Conservation (phyloP, 768 basidiomycete genomes). For the Panus rudis region DNA sequence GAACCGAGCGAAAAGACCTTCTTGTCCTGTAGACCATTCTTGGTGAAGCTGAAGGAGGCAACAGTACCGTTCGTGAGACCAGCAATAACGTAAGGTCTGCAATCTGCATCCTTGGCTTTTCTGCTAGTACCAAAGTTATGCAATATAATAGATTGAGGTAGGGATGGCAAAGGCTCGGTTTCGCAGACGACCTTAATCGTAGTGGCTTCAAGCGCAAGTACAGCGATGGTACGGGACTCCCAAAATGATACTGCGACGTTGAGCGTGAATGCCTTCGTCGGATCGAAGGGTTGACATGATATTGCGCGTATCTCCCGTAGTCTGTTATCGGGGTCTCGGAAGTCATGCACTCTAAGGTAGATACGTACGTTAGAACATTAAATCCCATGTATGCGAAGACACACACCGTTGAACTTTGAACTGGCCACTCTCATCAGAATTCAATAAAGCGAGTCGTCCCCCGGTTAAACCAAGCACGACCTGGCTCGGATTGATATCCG, state of each 20-base stretch:
- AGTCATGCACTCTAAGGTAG: conserved; percentile 9
- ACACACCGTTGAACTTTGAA: conserved; percentile 29
- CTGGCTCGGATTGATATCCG: conserved; percentile 64
- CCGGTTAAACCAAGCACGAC: conserved; percentile 52
- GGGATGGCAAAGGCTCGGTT: conserved; percentile 34
- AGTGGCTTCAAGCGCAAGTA: conserved; percentile 34
- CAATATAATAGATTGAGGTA: conserved; percentile 40
- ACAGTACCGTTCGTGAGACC: conserved; percentile 76
- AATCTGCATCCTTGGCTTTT: conserved; percentile 28
- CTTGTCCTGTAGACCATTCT: conserved; percentile 33
- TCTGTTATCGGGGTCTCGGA: conserved; percentile 4
- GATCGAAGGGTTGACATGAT: conserved; percentile 53
- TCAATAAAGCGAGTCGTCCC: conserved; percentile 46
- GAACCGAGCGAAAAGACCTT: conserved; percentile 62
- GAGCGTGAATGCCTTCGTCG: conserved; percentile 36
- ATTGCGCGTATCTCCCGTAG: conserved; percentile 62
- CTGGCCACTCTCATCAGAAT: conserved; percentile 33
- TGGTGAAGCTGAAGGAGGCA: conserved; percentile 40
- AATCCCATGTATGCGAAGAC: too few relatives aligned
- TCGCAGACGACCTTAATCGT: conserved; percentile 25
- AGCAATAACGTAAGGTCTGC: conserved; percentile 53
- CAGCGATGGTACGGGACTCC: conserved; percentile 56
- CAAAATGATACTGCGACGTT: conserved; percentile 69
- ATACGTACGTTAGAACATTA: too few relatives aligned
- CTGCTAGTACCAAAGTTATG: conserved; percentile 50